Base-by-base conservation (phyloP, 257 asterid species). In the Jacaranda mimosifolia region DNA sequence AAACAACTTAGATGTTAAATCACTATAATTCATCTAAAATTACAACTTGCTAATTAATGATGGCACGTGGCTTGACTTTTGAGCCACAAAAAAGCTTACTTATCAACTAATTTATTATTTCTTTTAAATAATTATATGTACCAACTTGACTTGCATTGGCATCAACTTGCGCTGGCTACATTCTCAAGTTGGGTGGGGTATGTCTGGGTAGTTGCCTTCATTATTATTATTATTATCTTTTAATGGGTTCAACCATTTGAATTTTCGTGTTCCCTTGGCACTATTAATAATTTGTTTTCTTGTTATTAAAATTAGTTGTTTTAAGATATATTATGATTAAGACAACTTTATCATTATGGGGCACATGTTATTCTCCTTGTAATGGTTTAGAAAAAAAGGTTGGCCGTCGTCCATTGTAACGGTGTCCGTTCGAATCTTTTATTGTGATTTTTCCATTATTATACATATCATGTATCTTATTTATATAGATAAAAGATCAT, bases 51-150 rank as follows among this genome's bases (percentile, higher is more conserved):
- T 10, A 40, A 18, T 1, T 32, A 69, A 69, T 57, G 56, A 40
- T 72, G 68, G 68, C 68, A 72, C 77, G 77, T 57, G 39, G 68
- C 77, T 72, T 72, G 77, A 72, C 77, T 42, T 56, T 57, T 72
- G 45, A 40, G 68, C 55, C 40, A 38, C 67, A 38, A 8, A 35
- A 67, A 38, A 39, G 4, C 19, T 53, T 49, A 21, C 36, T 56
- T 49, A 36, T 53, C 53, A 14, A 63, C 40, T 9, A 35, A 26
- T 75, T 48, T 38, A 65, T 64, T 52, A 53, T 3, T 32, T 13
- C 49, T 9, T 63, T 0, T 45, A 59, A 15, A 26, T 35, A 17
- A 36, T 48, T 64, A 6, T 35, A 18, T 7, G 12, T 17, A 35
- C 42, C 73, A 57, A 76, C 74, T 67, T 68, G 80, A 43, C 57